Conservation (phyloP, 768 basidiomycete genomes). For the Russula emetica region DNA sequence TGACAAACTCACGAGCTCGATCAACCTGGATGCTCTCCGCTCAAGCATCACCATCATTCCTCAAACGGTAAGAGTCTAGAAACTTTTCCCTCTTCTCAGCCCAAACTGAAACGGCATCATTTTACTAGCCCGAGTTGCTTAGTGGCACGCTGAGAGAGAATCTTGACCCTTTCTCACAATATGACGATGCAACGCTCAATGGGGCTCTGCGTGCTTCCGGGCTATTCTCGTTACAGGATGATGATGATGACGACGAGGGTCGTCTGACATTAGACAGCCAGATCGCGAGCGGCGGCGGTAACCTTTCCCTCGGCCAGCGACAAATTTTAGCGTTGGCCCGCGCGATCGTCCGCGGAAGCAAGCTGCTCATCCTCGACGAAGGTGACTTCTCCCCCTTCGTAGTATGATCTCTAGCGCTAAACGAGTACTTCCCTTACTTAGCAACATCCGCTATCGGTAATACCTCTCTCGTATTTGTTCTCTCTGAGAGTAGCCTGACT, state of each 20-base stretch:
- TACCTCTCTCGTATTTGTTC: not conserved
- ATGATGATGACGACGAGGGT: conserved; percentile 36
- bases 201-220: conserved; percentile 48
- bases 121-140: conserved; percentile 44
- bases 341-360: conserved; percentile 54
- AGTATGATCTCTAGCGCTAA: not conserved
- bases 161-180: conserved; percentile 55
- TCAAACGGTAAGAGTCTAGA: conserved; percentile 41
- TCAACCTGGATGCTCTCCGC: conserved; percentile 53
- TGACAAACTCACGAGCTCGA: conserved; percentile 40
- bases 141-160: conserved; percentile 55
- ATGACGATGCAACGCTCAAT: conserved; percentile 51
- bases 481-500: not conserved
- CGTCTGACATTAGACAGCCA: conserved; percentile 44
- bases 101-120: conserved; percentile 14
- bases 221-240: conserved; percentile 40
- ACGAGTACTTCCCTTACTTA: conserved; percentile 19
- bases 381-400: conserved; percentile 31
- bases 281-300: conserved; percentile 43
- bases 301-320: conserved; percentile 55
- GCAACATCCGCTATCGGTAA: conserved; percentile 47
- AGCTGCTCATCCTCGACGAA: conserved; percentile 57
- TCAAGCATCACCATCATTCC: conserved; percentile 57
- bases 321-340: conserved; percentile 58
- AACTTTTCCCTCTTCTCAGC: not conserved